These are phyloP conservation scores for Pseudogymnoascus sp. DNA, from an alignment of 2,329 filamentous ascomycete genomes.

Conservation along the genomic window DNA sequence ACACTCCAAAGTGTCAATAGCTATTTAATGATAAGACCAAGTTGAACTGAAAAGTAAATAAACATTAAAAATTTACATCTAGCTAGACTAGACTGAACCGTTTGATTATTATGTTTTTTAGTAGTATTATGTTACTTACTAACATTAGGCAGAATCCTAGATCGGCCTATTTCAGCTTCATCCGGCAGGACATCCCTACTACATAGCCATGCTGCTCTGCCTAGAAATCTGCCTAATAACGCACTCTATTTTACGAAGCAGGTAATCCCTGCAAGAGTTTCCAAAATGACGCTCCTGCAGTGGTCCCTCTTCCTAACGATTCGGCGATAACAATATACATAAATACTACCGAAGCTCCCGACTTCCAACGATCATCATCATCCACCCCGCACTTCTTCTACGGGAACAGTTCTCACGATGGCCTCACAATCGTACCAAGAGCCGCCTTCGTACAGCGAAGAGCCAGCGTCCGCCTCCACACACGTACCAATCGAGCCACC, in stretches of 20 bases:
- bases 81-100: no score
- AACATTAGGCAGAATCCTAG: neutral
- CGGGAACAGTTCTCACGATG: neutral
- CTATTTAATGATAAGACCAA: slow-evolving; percentile 57
- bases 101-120: neutral
- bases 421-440: neutral
- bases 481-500: neutral
- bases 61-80: neutral
- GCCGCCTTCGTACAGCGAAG: neutral
- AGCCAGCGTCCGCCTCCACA: neutral
- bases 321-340: neutral
- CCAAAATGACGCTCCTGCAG: neutral
- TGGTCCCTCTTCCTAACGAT: neutral
- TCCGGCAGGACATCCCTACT: neutral
- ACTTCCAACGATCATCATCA: neutral
- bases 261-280: neutral
- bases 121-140: neutral
- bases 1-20: slow-evolving; percentile 90
- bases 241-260: neutral
- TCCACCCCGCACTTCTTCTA: neutral
- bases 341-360: neutral
- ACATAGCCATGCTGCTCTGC: neutral
- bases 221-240: neutral
- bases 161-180: neutral
- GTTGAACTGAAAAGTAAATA: neutral